phyloP scores from a whole-genome alignment of 768 basidiomycete species.

The Naganishia kalamii region DNA sequence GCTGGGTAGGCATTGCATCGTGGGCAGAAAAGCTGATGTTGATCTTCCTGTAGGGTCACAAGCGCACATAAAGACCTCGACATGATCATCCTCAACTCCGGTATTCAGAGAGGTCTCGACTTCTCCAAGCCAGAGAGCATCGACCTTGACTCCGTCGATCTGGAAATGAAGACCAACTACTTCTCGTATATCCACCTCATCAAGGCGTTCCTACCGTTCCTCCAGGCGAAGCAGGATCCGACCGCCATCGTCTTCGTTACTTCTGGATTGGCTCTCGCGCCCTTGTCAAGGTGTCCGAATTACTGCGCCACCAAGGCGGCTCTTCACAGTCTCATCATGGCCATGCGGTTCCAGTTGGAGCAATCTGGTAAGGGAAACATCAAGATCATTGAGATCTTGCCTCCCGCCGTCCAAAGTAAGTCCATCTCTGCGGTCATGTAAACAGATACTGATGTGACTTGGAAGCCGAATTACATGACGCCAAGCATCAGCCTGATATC shows the following conservation, averaged over 20 bases:
- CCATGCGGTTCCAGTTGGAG: conserved; percentile 20
- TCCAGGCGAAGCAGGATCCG: conserved; percentile 18
- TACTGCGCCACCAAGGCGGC: conserved; percentile 25
- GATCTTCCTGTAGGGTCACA: neutral
- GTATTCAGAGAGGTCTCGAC: conserved; percentile 23
- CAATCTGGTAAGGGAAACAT: conserved; percentile 5
- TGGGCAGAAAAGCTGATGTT: neutral
- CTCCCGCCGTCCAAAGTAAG: conserved; percentile 21
- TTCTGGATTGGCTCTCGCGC: conserved; percentile 17
- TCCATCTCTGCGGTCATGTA: neutral
- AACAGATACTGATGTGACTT: neutral
- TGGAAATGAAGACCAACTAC: conserved; percentile 25
- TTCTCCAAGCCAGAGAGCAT: conserved; percentile 21
- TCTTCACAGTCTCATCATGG: conserved; percentile 20
- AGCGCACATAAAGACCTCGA: conserved; percentile 13
- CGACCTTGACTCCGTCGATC: conserved; percentile 17
- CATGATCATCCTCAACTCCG: conserved; percentile 23
- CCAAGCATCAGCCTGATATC: conserved; percentile 24
- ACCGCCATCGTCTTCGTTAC: conserved; percentile 16
- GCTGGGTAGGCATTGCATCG: neutral
- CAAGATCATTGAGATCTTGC: conserved; percentile 25
- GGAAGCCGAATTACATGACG: conserved; percentile 23
- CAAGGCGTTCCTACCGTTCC: conserved; percentile 20
- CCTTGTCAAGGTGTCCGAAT: conserved; percentile 22
- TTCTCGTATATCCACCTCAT: conserved; percentile 17